Evolutionary conservation across 2,329 filamentous ascomycete species (phyloP).

Genomic region (Eutypa lata): DNA sequence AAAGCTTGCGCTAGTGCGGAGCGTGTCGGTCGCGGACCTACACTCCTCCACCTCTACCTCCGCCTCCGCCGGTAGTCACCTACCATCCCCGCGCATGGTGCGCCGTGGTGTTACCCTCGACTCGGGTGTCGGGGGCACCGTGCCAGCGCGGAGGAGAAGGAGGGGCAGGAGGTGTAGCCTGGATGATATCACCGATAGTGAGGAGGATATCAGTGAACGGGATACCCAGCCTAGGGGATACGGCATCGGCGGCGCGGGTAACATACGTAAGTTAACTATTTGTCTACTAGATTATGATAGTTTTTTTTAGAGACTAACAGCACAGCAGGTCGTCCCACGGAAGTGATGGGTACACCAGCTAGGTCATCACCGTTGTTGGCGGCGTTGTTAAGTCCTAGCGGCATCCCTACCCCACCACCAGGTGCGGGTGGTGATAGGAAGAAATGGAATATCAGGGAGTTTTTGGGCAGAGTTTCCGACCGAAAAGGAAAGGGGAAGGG

Average conservation of each 20-base stretch:
- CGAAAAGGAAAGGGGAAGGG: constrained; percentile 9
- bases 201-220: constrained; percentile 18
- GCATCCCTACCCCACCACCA: constrained; percentile 1
- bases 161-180: constrained; percentile 4
- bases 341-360: constrained; percentile 23
- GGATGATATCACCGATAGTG: constrained; percentile 13
- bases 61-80: background rate
- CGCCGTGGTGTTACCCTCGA: constrained; percentile 1
- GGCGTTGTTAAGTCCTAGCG: constrained; percentile 7
- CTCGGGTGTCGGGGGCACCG: background rate
- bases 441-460: constrained; percentile 8
- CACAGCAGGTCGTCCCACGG: constrained; percentile 22
- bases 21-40: constrained; percentile 30
- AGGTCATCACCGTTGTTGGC: constrained; percentile 7
- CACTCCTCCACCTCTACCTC: constrained; percentile 1
- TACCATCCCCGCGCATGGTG: background rate
- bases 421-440: constrained; percentile 6
- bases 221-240: constrained; percentile 35
- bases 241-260: constrained; percentile 37
- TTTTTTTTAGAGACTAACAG: constrained; percentile 4
- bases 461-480: constrained; percentile 11
- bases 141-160: constrained; percentile 1
- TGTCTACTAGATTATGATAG: background rate
- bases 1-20: constrained; percentile 32
- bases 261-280: constrained; percentile 32